phyloP scores from a whole-genome alignment of 441 rosid genomes.

The Mallotus japonicus region DNA sequence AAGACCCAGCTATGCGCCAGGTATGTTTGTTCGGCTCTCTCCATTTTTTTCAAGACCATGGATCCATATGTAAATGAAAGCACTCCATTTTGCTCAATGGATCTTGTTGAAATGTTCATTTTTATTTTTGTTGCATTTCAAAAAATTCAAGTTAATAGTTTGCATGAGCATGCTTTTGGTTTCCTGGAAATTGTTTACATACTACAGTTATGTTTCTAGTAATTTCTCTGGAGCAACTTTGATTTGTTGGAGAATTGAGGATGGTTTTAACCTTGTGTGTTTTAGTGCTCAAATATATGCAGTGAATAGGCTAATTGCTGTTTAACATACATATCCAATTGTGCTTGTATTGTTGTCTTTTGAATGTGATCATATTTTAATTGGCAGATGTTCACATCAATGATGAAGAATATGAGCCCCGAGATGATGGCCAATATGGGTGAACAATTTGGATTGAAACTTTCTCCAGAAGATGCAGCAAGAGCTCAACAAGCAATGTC shows the following conservation, averaged over 20 bases:
- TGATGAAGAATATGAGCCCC: slow-evolving; percentile 89
- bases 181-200: neutral
- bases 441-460: slow-evolving; percentile 76
- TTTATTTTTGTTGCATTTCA: neutral
- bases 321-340: neutral
- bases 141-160: neutral
- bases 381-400: slow-evolving; percentile 74
- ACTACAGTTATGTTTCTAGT: neutral
- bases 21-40: slow-evolving; percentile 28
- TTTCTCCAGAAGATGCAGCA: slow-evolving; percentile 78
- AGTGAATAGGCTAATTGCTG: no score
- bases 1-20: slow-evolving; percentile 91
- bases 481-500: slow-evolving; percentile 92
- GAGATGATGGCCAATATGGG: slow-evolving; percentile 96
- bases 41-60: neutral
- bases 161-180: neutral
- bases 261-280: no score
- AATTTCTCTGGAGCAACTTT: no score
- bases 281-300: no score
- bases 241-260: no score
- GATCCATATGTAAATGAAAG: neutral
- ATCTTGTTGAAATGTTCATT: neutral
- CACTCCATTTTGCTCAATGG: slow-evolving; percentile 1
- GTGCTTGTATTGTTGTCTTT: neutral
- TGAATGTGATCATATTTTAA: slow-evolving; percentile 18